Base-by-base conservation (phyloP, 257 asterid species). In the Solanum okadae region DNA sequence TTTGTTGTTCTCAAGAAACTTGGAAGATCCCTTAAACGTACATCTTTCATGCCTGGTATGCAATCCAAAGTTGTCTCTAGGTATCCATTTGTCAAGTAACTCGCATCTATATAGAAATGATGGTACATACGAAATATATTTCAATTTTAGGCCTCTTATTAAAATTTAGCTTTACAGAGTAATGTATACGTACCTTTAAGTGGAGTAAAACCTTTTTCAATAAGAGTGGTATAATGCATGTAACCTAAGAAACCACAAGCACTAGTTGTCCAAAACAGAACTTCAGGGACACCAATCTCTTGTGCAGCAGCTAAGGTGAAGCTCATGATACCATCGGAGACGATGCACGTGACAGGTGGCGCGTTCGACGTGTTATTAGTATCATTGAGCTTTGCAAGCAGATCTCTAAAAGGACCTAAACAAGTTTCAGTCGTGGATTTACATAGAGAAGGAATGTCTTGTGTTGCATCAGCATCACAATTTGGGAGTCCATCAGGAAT, bases 231-330 rank as follows among this genome's bases (percentile, higher is more conserved):
- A 13, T 70, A 86, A 25, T 86, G 71, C 83, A 71, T 86, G 33
- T 86, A 86, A 9, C 40, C 88, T 27, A 86, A 86, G 88, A 86
- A 44, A 49, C 88, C 88, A 70, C 88, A 86, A 70, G 88, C 88
- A 70, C 88, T 86, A 8, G 25, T 31, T 2, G 88, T 86, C 88
- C 88, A 86, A 0, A 85, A 37, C 61, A n/a, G 38, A 42, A 85
- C 25, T 65, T 65, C 79, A 34, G 87, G 87, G 35, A 85, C 59
- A 3, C 63, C 79, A 14, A 85, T 38, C 5, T 65, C 87, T 15
- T 38, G 8, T 7, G 87, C 87, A 3, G 87, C 87, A 29, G 29
- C 79, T 35, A 85, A 13, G 29, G 87, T 85, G 1, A 85, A 85
- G 42, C 79, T 38, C 87, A 85, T 85, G 63, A 9, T 10, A 23